Evolutionary conservation across 208 protist species (phyloP), one percentile per base, ranked within the genome.

Genomic region (Naegleria gruberi): DNA sequence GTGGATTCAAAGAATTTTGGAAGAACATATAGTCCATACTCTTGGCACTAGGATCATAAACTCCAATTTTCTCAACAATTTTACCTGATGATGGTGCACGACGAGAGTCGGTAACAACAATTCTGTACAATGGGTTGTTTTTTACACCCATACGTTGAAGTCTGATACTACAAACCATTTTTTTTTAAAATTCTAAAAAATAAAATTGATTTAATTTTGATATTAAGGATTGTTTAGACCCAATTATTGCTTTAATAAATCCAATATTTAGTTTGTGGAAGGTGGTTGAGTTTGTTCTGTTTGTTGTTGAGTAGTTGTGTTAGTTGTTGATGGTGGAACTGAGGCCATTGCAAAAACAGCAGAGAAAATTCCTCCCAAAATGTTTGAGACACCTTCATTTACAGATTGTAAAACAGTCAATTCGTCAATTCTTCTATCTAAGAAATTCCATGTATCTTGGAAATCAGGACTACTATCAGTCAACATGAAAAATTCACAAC

Each of bases 371-470:
- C 65, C 65, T 37, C 30, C 3, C 17, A 77, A 12, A 77, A 26
- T 37, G 34, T 37, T 77, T 77, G 30, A 37, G 10, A 77, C 26
- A 77, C 30, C 30, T 77, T 77, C 65, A 37, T 77, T 30, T 7
- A 37, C 30, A 2, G 17, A 30, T 37, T 77, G 65, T n/a, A 77
- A 77, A 5, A 77, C 1, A 6, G 65, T 37, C 1, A 77, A n/a
- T n/a, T 77, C 83, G 40, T 55, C 43, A 19, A 87, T 87, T 45
- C 83, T 30, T 55, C 44, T 87, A 26, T 87, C 83, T 23, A 87
- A 51, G n/a, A 87, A 87, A 5, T 34, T 17, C 41, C 41, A 87
- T 44, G 83, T 87, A 55, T 87, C 83, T 41, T 55, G 34, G 37
- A 87, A 87, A 40, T 37, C 83, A 30, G 34, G 23, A 41, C 15